Percentiles rank a stretch among this genome's conserved stretches.
phyloP scores from a whole-genome alignment of 495 filamentous ascomycete genomes.

The Podospora conica region DNA sequence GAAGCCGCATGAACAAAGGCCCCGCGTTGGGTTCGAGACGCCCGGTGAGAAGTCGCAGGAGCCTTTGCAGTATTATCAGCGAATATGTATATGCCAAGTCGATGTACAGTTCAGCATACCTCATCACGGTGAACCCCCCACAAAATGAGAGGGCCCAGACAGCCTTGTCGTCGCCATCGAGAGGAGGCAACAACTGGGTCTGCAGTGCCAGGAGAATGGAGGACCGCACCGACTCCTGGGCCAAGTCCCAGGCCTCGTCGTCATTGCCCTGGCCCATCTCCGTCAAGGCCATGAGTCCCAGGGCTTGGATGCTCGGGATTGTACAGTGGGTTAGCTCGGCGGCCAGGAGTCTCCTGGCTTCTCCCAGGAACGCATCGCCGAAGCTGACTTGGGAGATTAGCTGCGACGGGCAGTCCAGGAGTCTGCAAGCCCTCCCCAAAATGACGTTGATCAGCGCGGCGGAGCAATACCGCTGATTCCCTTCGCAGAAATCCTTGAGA shows the following conservation, averaged over 20 bases:
- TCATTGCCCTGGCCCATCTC: slow-evolving; percentile 24
- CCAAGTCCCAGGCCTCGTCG: slow-evolving; percentile 20
- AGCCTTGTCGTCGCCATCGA: slow-evolving; percentile 12
- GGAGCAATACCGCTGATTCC: slow-evolving; percentile 19
- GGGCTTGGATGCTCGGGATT: slow-evolving; percentile 23
- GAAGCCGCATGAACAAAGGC: slow-evolving; percentile 25
- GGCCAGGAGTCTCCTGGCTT: slow-evolving; percentile 20
- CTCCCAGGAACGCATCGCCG: slow-evolving; percentile 26
- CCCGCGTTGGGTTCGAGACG: slow-evolving; percentile 22
- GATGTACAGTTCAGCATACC: slow-evolving; percentile 12
- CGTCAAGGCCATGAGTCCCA: slow-evolving; percentile 21
- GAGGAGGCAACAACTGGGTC: not conserved
- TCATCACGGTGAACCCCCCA: slow-evolving; percentile 21
- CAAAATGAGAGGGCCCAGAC: slow-evolving; percentile 23
- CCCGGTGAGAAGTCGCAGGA: slow-evolving; percentile 21
- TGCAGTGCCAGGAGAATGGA: slow-evolving; percentile 19
- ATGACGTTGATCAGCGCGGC: slow-evolving; percentile 25
- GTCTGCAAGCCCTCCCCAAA: slow-evolving; percentile 19
- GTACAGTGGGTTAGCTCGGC: slow-evolving; percentile 12
- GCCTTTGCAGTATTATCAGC: not conserved
- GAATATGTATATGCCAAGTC: not conserved
- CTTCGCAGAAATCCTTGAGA: slow-evolving; percentile 18
- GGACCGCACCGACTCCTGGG: slow-evolving; percentile 19
- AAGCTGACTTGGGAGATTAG: slow-evolving; percentile 21
- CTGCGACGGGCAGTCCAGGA: slow-evolving; percentile 12